Evolutionary conservation across 805 yeast species (phyloP).

Genomic region (Komagataella mondaviorum): DNA sequence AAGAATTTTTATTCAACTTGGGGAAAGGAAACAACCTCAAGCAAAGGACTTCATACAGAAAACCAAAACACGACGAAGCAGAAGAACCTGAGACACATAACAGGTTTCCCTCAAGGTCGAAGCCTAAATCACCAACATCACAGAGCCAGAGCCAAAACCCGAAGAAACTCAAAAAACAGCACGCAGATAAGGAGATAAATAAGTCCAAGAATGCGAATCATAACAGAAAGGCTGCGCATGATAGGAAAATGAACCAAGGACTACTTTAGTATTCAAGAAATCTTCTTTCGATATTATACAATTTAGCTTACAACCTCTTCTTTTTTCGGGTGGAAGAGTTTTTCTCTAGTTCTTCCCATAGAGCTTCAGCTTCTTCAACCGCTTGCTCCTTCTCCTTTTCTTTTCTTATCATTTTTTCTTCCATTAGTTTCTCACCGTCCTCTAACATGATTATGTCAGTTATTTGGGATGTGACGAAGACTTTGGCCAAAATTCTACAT

Average conservation of each 20-base stretch:
- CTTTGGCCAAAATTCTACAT: constrained; percentile 53
- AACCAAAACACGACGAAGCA: constrained; percentile 4
- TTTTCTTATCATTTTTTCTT: constrained; percentile 20
- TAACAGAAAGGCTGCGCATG: constrained; percentile 49
- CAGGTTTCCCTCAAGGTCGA: background rate
- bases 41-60: constrained; percentile 9
- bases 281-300: background rate
- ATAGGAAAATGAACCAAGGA: constrained; percentile 30
- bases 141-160: background rate
- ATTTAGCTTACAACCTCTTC: constrained; percentile 3
- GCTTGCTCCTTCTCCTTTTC: constrained; percentile 7
- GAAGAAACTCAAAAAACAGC: constrained; percentile 16
- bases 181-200: constrained; percentile 35
- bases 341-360: constrained; percentile 24
- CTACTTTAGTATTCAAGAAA: constrained; percentile 1
- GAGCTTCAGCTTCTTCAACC: constrained; percentile 17
- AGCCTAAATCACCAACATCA: background rate
- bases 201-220: constrained; percentile 51
- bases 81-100: constrained; percentile 1
- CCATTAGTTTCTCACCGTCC: constrained; percentile 20
- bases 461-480: constrained; percentile 65
- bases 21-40: constrained; percentile 12
- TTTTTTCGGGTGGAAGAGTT: constrained; percentile 13
- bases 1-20: constrained; percentile 38
- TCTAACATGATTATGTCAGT: constrained; percentile 37